Conservation (phyloP, 2,329 filamentous ascomycete genomes). For the Botrytis elliptica region DNA sequence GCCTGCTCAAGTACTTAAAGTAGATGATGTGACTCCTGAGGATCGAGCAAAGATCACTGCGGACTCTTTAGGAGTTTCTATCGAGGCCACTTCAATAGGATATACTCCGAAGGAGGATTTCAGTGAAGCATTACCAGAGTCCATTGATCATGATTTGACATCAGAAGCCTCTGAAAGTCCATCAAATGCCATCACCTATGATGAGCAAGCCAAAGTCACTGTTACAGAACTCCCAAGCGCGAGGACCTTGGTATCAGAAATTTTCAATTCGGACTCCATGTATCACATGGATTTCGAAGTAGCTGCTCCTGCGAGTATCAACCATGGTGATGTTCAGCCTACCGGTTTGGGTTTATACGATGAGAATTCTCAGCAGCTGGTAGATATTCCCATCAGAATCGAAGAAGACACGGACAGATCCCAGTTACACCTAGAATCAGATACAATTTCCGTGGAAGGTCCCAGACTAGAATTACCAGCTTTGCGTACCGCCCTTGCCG, state of each 20-base stretch:
- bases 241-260: not conserved
- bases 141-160: slow-evolving; percentile 22
- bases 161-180: slow-evolving; percentile 17
- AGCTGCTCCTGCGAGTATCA: not conserved
- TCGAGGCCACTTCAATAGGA: slow-evolving; percentile 29
- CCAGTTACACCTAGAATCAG: not conserved
- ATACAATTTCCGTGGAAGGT: slow-evolving; percentile 15
- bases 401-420: slow-evolving; percentile 6
- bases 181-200: not conserved
- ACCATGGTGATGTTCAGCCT: not conserved
- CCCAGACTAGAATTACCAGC: slow-evolving; percentile 31
- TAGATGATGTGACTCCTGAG: not conserved
- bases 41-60: not conserved
- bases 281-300: not conserved
- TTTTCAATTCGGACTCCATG: not conserved
- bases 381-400: slow-evolving; percentile 14
- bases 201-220: not conserved
- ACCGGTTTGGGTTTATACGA: not conserved
- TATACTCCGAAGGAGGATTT: slow-evolving; percentile 27
- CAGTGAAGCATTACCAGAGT: not conserved
- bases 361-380: slow-evolving; percentile 2
- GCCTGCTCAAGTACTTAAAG: not conserved
- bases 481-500: slow-evolving; percentile 33
- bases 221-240: not conserved
- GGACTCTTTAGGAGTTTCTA: slow-evolving; percentile 34